phyloP scores from a whole-genome alignment of 768 basidiomycete genomes.

The Tylopilus subfusipes region DNA sequence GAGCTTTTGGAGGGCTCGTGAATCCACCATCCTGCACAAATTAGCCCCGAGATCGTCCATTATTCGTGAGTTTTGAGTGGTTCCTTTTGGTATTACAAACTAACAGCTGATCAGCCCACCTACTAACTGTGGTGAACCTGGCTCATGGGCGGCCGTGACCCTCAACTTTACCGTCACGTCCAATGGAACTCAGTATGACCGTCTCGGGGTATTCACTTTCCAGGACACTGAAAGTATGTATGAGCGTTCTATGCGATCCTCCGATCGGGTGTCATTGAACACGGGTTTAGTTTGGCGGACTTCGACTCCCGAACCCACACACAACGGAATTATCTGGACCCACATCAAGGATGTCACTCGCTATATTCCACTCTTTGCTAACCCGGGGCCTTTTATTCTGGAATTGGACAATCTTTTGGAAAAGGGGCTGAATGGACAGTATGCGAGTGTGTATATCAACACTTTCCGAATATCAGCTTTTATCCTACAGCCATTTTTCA shows the following conservation, averaged over 20 bases:
- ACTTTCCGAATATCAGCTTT: neutral
- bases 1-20: neutral
- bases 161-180: constrained; percentile 76
- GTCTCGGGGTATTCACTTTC: constrained; percentile 69
- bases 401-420: constrained; percentile 70
- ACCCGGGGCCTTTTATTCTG: constrained; percentile 65
- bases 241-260: neutral
- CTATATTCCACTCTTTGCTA: constrained; percentile 66
- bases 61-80: constrained; percentile 42
- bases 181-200: constrained; percentile 75
- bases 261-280: neutral
- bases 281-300: constrained; percentile 64
- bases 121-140: constrained; percentile 62
- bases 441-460: constrained; percentile 50
- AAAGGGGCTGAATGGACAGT: constrained; percentile 57
- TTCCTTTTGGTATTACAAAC: neutral
- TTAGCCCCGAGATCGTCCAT: constrained; percentile 61
- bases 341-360: constrained; percentile 72
- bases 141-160: constrained; percentile 72
- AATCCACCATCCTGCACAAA: neutral
- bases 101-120: constrained; percentile 51
- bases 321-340: constrained; percentile 74
- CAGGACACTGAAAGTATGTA: constrained; percentile 71
- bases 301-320: constrained; percentile 73
- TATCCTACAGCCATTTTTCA: neutral